Percentiles rank a stretch among this genome's conserved stretches.
Evolutionary conservation across 768 basidiomycete genomes (phyloP).

Genomic region (Tulasnella sp.): DNA sequence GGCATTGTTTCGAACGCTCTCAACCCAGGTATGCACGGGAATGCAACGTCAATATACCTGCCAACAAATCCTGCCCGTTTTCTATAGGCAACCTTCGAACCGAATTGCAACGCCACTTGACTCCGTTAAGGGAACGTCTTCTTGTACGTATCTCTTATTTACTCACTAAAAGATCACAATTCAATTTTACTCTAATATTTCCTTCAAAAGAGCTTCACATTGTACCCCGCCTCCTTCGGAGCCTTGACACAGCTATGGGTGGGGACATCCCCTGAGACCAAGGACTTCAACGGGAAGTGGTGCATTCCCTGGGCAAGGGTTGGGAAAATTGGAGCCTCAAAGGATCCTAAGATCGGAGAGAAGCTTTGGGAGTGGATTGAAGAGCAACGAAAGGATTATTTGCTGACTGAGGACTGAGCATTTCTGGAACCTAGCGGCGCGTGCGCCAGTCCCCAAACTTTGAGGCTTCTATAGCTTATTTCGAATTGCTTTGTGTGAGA

Average conservation of each 20-base stretch:
- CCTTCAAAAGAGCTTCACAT: slow-evolving; percentile 4
- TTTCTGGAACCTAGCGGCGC: no score
- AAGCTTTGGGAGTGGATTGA: slow-evolving; percentile 41
- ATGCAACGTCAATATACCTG: no score
- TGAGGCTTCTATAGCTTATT: no score
- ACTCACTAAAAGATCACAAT: background rate
- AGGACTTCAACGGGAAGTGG: slow-evolving; percentile 13
- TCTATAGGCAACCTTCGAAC: slow-evolving; percentile 12
- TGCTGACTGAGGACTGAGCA: background rate
- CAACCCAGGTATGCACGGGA: slow-evolving; percentile 20
- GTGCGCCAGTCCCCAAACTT: no score
- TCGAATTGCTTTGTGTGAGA: no score
- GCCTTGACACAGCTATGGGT: slow-evolving; percentile 19
- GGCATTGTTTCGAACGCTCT: slow-evolving; percentile 17
- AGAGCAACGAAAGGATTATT: slow-evolving; percentile 31
- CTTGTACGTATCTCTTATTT: slow-evolving; percentile 3
- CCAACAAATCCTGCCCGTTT: no score
- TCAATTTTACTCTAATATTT: background rate
- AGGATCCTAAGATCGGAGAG: slow-evolving; percentile 30
- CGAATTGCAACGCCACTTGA: slow-evolving; percentile 17
- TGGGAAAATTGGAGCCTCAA: slow-evolving; percentile 13
- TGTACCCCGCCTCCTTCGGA: slow-evolving; percentile 16
- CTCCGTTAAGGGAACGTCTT: background rate
- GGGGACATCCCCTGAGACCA: slow-evolving; percentile 18
- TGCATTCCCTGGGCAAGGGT: slow-evolving; percentile 11